Conservation (phyloP, 805 yeast species). For the Saccharomycopsis babjevae region DNA sequence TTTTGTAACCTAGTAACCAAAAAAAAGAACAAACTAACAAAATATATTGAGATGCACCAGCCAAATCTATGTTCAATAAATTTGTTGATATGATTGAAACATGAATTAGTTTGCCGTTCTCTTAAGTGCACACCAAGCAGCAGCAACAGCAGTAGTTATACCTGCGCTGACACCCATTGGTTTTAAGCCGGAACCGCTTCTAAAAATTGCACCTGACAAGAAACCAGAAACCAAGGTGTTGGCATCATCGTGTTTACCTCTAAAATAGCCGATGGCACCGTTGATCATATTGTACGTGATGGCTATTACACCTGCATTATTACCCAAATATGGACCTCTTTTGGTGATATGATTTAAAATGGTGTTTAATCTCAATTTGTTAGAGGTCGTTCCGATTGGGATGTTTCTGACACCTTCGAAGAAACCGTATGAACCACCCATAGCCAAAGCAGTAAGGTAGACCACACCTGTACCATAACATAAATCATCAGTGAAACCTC, state of each 20-base stretch:
- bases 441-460: constrained; percentile 73
- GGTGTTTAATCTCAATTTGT: constrained; percentile 79
- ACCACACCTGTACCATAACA: constrained; percentile 97
- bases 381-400: constrained; percentile 58
- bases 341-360: constrained; percentile 85
- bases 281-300: constrained; percentile 79
- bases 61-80: background rate
- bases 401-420: constrained; percentile 75
- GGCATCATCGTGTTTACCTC: constrained; percentile 82
- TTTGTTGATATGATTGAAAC: background rate
- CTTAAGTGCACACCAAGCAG: constrained; percentile 84
- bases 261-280: constrained; percentile 62
- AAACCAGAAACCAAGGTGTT: constrained; percentile 89
- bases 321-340: constrained; percentile 93
- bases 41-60: background rate
- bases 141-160: constrained; percentile 82
- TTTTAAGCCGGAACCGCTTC: constrained; percentile 71
- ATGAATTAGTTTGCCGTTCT: constrained; percentile 9
- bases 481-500: constrained; percentile 95
- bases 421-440: constrained; percentile 85
- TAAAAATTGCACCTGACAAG: constrained; percentile 83
- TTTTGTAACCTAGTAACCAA: background rate
- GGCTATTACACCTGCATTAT: constrained; percentile 90
- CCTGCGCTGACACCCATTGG: constrained; percentile 86
- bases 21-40: background rate